Conservation (phyloP, 768 basidiomycete genomes). For the Termitomyces bulborhizus region DNA sequence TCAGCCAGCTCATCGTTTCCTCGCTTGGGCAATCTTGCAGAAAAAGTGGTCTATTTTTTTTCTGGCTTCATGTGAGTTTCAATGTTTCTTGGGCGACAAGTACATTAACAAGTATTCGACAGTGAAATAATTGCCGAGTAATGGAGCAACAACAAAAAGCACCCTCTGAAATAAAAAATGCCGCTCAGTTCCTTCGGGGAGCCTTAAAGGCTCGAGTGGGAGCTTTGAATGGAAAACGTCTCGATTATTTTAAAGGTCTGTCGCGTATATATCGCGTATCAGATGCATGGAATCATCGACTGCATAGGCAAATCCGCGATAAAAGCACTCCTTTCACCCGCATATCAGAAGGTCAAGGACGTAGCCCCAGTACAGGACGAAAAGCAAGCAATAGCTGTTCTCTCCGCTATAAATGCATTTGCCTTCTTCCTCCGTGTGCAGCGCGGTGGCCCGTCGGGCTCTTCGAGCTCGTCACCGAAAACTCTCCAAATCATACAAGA, state of each 20-base stretch:
- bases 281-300: neutral
- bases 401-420: conserved; percentile 68
- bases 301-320: conserved; percentile 82
- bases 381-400: conserved; percentile 61
- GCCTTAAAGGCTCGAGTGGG: conserved; percentile 88
- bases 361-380: conserved; percentile 70
- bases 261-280: neutral
- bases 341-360: conserved; percentile 84
- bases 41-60: neutral
- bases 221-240: conserved; percentile 86
- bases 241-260: conserved; percentile 98
- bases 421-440: conserved; percentile 94
- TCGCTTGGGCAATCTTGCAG: neutral
- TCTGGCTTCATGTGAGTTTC: neutral
- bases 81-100: neutral
- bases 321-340: conserved; percentile 87
- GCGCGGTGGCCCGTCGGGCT: conserved; percentile 60
- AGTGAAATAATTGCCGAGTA: neutral
- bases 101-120: neutral
- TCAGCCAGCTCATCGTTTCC: conserved; percentile 10
- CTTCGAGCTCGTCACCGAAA: conserved; percentile 72
- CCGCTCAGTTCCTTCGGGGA: conserved; percentile 83
- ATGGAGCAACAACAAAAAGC: conserved; percentile 79
- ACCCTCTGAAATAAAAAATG: conserved; percentile 70
- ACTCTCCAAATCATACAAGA: conserved; percentile 73